A percentile compares a stretch with the other conserved stretches of the same genome.
phyloP scores from a whole-genome alignment of 2,329 filamentous ascomycete species.

The Magnaporthiopsis rhizophila region DNA sequence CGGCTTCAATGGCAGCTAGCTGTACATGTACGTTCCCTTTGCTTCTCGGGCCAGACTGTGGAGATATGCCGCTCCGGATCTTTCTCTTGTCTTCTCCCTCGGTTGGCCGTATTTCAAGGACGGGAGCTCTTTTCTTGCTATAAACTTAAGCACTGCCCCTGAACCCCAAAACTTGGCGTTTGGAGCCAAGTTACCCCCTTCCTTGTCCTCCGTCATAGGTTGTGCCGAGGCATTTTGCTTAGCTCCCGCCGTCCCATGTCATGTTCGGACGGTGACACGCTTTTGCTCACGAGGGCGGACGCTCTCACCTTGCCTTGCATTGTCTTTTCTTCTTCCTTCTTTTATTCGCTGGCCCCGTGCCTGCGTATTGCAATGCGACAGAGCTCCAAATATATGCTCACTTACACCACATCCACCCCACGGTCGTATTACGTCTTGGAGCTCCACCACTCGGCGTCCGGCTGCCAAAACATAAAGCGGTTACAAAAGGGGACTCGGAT shows the following conservation, averaged over 20 bases:
- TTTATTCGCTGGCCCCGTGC: background rate
- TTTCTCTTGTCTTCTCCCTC: background rate
- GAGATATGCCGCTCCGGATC: background rate
- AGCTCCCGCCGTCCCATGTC: background rate
- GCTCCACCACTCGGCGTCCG: background rate
- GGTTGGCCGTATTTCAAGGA: too few species aligned
- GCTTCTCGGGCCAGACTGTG: background rate
- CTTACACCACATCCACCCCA: background rate
- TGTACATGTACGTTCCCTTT: background rate
- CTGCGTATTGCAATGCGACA: background rate
- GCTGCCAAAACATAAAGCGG: too few species aligned
- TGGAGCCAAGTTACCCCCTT: background rate
- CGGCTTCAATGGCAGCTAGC: background rate
- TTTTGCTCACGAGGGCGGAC: background rate
- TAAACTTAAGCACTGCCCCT: background rate
- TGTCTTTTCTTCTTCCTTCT: background rate
- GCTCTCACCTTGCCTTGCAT: background rate
- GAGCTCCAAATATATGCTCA: background rate
- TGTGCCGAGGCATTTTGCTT: background rate
- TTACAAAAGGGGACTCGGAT: background rate
- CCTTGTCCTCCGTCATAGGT: background rate
- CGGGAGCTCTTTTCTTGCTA: background rate
- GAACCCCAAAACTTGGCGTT: background rate
- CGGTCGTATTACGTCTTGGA: background rate
- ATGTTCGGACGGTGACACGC: background rate